phyloP scores from a whole-genome alignment of 225 moss, liverwort and hornwort genomes.

The Pseudisothecium myosuroides region DNA sequence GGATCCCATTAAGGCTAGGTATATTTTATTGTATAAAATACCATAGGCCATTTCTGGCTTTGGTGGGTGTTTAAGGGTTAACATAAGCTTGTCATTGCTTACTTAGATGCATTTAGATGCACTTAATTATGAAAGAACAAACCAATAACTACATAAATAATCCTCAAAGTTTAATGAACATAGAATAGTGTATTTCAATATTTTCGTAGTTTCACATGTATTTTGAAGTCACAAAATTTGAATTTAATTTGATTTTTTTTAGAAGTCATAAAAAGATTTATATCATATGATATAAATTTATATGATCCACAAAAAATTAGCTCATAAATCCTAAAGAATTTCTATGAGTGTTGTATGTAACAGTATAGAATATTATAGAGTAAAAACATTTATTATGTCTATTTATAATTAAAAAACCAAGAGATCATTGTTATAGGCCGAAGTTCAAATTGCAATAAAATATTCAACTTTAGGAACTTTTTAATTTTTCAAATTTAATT shows the following conservation, averaged over 20 bases:
- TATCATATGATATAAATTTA: neutral
- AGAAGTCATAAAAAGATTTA: neutral
- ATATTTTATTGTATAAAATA: no score
- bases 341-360: neutral
- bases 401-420: neutral
- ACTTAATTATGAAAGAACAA: neutral
- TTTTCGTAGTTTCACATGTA: neutral
- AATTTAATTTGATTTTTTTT: neutral
- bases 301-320: neutral
- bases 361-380: neutral
- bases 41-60: no score
- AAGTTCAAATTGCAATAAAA: neutral
- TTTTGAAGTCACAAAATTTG: neutral
- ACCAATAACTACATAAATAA: neutral
- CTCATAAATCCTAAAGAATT: neutral
- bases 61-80: no score
- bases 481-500: neutral
- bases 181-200: no score
- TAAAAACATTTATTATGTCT: neutral
- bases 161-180: neutral
- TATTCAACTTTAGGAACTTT: neutral
- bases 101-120: no score
- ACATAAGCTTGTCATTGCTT: no score
- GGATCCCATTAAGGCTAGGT: no score
- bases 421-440: fast-evolving